Evolutionary conservation across 1,139 yeast genomes (phyloP).

Genomic region (Scheffersomyces lignicola): DNA sequence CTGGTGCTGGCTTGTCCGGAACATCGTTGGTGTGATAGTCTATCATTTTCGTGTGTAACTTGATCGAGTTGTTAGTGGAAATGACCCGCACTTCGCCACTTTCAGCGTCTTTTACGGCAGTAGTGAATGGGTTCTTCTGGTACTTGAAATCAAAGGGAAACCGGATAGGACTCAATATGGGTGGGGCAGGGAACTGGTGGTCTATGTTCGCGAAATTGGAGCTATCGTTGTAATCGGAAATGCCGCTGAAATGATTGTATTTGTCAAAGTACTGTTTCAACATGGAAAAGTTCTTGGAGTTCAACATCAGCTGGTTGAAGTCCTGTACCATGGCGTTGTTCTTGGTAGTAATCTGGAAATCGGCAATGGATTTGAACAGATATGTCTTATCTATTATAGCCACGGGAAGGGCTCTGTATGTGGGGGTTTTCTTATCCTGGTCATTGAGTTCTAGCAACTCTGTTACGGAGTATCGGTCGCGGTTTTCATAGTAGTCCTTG

Average conservation of each 20-base stretch:
- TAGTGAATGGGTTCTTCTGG: slow-evolving; percentile 49
- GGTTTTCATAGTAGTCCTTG: slow-evolving; percentile 37
- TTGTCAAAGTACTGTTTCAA: slow-evolving; percentile 45
- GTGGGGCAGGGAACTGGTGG: slow-evolving; percentile 83
- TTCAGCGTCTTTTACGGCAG: slow-evolving; percentile 59
- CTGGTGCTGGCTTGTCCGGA: slow-evolving; percentile 34
- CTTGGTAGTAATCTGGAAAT: slow-evolving; percentile 73
- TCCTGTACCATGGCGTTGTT: slow-evolving; percentile 50
- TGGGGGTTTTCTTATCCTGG: slow-evolving; percentile 15
- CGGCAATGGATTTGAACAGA: slow-evolving; percentile 83
- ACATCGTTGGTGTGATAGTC: slow-evolving; percentile 32
- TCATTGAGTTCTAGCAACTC: slow-evolving; percentile 42
- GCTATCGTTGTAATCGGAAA: slow-evolving; percentile 29
- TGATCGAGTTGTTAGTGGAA: slow-evolving; percentile 36
- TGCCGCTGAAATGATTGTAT: slow-evolving; percentile 33
- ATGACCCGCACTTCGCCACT: slow-evolving; percentile 56
- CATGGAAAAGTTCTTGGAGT: slow-evolving; percentile 28
- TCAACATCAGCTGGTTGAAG: slow-evolving; percentile 25
- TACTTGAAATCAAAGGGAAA: slow-evolving; percentile 68
- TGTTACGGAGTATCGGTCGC: slow-evolving; percentile 49
- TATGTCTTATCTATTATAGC: slow-evolving; percentile 71
- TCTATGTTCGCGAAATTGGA: slow-evolving; percentile 23
- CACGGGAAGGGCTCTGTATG: slow-evolving; percentile 54
- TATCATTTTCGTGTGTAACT: slow-evolving; percentile 48
- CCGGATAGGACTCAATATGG: slow-evolving; percentile 71